Base-by-base conservation (phyloP, 768 basidiomycete genomes). In the Flagelloscypha sp. region DNA sequence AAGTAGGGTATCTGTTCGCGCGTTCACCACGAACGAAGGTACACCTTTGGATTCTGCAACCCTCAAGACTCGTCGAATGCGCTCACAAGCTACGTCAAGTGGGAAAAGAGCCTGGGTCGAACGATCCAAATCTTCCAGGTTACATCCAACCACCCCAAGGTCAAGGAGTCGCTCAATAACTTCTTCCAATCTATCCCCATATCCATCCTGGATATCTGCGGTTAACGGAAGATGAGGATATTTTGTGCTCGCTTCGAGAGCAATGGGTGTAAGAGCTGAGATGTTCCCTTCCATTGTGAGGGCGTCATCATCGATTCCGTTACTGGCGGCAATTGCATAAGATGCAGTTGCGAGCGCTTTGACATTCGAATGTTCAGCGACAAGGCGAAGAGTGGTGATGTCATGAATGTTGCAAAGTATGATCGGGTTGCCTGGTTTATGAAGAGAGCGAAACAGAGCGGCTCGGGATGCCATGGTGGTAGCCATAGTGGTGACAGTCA, bases 161-260 rank as follows among this genome's bases (percentile, higher is more conserved):
- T 36, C 30, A 25, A 43, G 33, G n/a, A 40, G 23, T 7, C 11
- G 27, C n/a, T 29, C 24, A 10, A 43, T 28, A n/a, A 33, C 33
- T 5, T 27, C 5, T 16, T 7, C 38, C 16, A 43, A 27, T 7
- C 29, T 23, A 13, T 34, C 39, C 10, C 38, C 42, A 25, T 43
- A 43, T 17, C 42, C 39, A 15, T 41, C 42, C 23, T 40, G 42
- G 20, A 43, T 15, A 38, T 43, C 42, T 12, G 40, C 31, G 30
- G 42, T 40, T 5, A 43, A 30, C 3, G 42, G 42, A 23, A 37
- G 35, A 20, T 31, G 20, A 8, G 40, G 34, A 6, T n/a, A n/a
- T n/a, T n/a, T n/a, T n/a, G 15, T 27, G 34, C 30, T 12, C 7
- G 27, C 40, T 1, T 33, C 40, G 2, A 18, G 22, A n/a, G n/a